Conservation (phyloP, 805 yeast species). For the Metschnikowia aberdeeniae region DNA sequence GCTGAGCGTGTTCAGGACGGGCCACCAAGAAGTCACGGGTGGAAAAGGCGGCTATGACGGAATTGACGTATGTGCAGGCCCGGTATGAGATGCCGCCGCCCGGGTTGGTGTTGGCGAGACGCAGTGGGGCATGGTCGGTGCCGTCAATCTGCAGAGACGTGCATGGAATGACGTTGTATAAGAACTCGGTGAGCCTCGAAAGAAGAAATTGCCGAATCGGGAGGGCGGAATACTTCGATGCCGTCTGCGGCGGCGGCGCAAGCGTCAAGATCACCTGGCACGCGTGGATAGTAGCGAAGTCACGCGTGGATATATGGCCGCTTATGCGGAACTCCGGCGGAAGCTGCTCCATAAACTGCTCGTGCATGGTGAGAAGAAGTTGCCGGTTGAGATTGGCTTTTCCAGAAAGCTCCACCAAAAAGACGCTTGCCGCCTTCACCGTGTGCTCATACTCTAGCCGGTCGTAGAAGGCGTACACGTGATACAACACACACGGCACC, state of each 20-base stretch:
- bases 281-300: constrained; percentile 54
- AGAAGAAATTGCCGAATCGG: constrained; percentile 24
- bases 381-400: constrained; percentile 34
- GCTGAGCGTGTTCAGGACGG: constrained; percentile 46
- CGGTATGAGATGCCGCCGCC: constrained; percentile 48
- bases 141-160: constrained; percentile 15
- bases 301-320: constrained; percentile 54
- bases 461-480: constrained; percentile 48
- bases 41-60: constrained; percentile 39
- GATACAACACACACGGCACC: constrained; percentile 50
- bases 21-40: constrained; percentile 31
- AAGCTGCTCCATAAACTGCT: constrained; percentile 43
- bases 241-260: constrained; percentile 20
- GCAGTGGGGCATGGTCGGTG: constrained; percentile 19
- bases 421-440: constrained; percentile 48
- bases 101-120: constrained; percentile 30
- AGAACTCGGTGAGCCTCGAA: constrained; percentile 53
- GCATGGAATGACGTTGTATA: constrained; percentile 55
- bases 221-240: constrained; percentile 3
- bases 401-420: constrained; percentile 49
- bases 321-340: constrained; percentile 50
- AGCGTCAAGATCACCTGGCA: constrained; percentile 24
- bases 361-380: constrained; percentile 44
- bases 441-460: constrained; percentile 36
- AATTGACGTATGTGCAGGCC: constrained; percentile 45